Base-by-base conservation (phyloP, 345 rosid genomes). In the Eucalyptus melliodora region DNA sequence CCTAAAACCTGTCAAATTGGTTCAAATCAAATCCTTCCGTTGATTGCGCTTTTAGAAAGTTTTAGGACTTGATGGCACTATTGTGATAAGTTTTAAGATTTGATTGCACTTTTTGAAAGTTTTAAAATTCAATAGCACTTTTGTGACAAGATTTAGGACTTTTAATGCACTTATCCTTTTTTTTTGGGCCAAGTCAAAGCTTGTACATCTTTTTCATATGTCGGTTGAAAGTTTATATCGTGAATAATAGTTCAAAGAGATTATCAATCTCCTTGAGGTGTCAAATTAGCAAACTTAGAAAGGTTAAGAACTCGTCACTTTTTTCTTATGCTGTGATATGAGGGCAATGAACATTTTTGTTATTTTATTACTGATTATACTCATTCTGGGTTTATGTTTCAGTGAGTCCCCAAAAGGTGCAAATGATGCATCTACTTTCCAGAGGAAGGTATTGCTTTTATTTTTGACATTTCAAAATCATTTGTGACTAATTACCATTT, bases 381-480 rank as follows among this genome's bases (percentile, higher is more conserved):
- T 44, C 67, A 88, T 88, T 83, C 50, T 67, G 44, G 45, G 83
- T 83, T 92, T 90, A 11, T 77, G 88, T 91, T 93, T 94, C 93
- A 98, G 99, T 93, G 99, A 98, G 94, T 96, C 99, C 87, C 99
- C 98, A 34, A 96, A 96, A 93, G 99, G 99, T 86, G 97, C 98
- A 91, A 97, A 96, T 93, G 99, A 97, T 94, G 99, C 99, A 87
- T 97, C 99, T 87, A 97, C 99, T 85, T 98, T 98, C 94, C 99
- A 98, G 92, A 96, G 99, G 92, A 98, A 98, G 99, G 99, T 97
- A 90, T 87, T 77, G 85, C 30, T 77, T 77, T 26, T 77, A 40
- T 77, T 21, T 77, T 40, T 77, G 47, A 40, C 85, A 37, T 77
- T 77, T 77, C 30, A 40, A 77, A 77, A 77, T 77, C 16, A 77